These are phyloP conservation scores for Quercus lobata DNA, from an alignment of 331 rosid species.

Conservation along the genomic window DNA sequence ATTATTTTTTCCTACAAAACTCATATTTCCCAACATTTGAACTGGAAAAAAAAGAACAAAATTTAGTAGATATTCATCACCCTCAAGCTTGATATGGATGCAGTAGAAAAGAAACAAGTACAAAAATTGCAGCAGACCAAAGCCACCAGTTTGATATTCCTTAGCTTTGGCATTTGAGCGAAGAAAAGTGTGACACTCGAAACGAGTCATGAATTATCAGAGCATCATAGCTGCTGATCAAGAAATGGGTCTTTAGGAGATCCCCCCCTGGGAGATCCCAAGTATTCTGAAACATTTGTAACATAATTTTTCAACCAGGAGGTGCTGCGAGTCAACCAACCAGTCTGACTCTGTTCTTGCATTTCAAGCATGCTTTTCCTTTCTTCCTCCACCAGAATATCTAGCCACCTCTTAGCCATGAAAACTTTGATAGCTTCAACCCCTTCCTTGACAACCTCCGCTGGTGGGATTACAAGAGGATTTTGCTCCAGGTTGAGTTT, in stretches of 20 bases:
- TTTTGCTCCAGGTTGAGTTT: constrained; percentile 86
- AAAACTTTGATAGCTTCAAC: constrained; percentile 57
- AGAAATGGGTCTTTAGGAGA: constrained; percentile 55
- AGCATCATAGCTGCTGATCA: constrained; percentile 62
- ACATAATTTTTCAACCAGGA: constrained; percentile 63
- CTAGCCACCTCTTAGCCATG: constrained; percentile 76
- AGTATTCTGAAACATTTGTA: constrained; percentile 47
- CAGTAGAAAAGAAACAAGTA: not conserved
- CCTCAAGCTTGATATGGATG: not conserved
- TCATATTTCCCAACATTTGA: not conserved
- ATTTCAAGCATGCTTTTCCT: constrained; percentile 43
- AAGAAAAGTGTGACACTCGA: not conserved
- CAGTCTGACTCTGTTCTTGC: constrained; percentile 43
- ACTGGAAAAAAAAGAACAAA: not conserved
- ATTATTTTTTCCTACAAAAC: not conserved
- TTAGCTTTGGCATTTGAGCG: not conserved
- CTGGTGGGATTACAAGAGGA: constrained; percentile 80
- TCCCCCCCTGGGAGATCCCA: constrained; percentile 51
- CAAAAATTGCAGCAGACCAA: not conserved
- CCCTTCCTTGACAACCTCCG: constrained; percentile 57
- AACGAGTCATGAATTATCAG: not conserved
- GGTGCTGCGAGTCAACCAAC: constrained; percentile 81
- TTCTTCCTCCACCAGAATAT: constrained; percentile 71
- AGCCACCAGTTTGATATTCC: constrained; percentile 2
- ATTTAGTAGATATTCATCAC: not conserved